These are phyloP conservation scores for Colletotrichum echinochloae DNA, from an alignment of 2,329 filamentous ascomycete species.

Conservation along the genomic window DNA sequence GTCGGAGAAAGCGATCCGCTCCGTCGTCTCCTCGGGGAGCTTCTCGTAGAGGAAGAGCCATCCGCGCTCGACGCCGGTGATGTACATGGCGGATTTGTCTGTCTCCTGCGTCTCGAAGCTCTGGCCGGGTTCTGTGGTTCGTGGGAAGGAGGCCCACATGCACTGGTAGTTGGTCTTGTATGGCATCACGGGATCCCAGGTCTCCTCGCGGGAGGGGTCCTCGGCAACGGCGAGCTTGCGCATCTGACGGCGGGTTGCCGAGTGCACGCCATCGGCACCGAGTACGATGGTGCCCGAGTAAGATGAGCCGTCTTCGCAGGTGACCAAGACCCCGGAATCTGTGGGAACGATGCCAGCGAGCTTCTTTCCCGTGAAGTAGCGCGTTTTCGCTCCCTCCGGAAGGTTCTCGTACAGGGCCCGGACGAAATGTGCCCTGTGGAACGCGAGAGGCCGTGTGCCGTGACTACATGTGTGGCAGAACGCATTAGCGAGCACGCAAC, in stretches of 20 bases:
- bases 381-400: conserved; percentile 44
- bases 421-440: conserved; percentile 53
- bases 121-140: conserved; percentile 42
- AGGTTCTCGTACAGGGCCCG: conserved; percentile 49
- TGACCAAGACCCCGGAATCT: conserved; percentile 46
- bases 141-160: conserved; percentile 51
- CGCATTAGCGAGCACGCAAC: background rate
- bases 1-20: conserved; percentile 45
- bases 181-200: conserved; percentile 31
- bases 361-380: conserved; percentile 46
- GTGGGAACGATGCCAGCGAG: conserved; percentile 43
- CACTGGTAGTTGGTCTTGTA: conserved; percentile 47
- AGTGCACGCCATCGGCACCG: conserved; percentile 59
- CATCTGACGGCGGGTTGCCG: conserved; percentile 51
- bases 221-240: conserved; percentile 46
- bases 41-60: conserved; percentile 52
- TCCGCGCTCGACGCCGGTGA: conserved; percentile 46
- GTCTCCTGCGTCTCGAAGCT: conserved; percentile 49
- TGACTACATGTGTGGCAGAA: conserved; percentile 39
- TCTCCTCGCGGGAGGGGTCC: conserved; percentile 14
- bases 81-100: conserved; percentile 45
- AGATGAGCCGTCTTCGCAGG: conserved; percentile 49
- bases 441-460: conserved; percentile 45
- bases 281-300: conserved; percentile 53
- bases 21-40: conserved; percentile 44